phyloP scores from a whole-genome alignment of 1,139 yeast species.

The Candida sanyaensis region DNA sequence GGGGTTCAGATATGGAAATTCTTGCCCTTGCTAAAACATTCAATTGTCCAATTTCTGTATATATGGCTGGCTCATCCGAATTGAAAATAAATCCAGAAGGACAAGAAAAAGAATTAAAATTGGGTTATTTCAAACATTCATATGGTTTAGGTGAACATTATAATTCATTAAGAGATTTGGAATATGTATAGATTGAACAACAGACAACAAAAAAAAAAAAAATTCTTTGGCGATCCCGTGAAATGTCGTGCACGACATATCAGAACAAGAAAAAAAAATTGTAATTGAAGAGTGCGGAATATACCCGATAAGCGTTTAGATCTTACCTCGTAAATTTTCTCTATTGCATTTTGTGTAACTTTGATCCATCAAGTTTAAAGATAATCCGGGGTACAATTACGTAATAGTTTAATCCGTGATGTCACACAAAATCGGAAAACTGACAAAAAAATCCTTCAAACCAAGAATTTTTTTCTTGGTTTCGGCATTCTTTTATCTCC shows the following conservation, averaged over 20 bases:
- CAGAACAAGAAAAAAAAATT: background rate
- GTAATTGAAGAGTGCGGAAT: too few species aligned
- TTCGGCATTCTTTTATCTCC: background rate
- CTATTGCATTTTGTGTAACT: too few species aligned
- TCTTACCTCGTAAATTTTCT: background rate
- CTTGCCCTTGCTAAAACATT: slow-evolving; percentile 72
- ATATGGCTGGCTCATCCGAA: slow-evolving; percentile 74
- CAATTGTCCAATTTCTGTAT: slow-evolving; percentile 70
- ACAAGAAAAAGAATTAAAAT: slow-evolving; percentile 51
- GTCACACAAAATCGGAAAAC: background rate
- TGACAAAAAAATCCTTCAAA: background rate
- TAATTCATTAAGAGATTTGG: slow-evolving; percentile 67
- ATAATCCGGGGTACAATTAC: background rate
- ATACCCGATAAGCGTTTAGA: background rate
- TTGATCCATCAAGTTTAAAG: too few species aligned
- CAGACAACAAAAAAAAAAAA: too few species aligned
- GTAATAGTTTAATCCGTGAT: background rate
- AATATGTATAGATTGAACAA: background rate
- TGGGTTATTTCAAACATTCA: slow-evolving; percentile 83
- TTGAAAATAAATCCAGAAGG: slow-evolving; percentile 59
- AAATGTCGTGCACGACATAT: too few species aligned
- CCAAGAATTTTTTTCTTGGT: background rate
- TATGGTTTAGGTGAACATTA: slow-evolving; percentile 95
- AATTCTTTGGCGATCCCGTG: too few species aligned
- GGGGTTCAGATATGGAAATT: slow-evolving; percentile 97